Base-by-base conservation (phyloP, 768 basidiomycete genomes). In the Phylloporus rhodoxanthus region DNA sequence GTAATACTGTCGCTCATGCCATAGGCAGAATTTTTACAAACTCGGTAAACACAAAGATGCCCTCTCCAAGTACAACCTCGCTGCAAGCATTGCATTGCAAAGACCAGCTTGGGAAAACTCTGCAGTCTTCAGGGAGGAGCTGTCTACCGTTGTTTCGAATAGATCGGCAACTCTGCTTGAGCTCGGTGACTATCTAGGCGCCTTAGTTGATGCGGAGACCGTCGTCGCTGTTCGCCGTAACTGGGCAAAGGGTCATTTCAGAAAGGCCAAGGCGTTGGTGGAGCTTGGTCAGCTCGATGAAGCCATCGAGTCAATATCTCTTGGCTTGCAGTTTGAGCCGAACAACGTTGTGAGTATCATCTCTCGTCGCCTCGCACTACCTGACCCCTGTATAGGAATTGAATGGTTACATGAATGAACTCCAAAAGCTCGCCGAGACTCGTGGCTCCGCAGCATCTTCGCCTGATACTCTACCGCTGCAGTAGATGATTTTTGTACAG, bases 221-320 rank as follows among this genome's bases (percentile, higher is more conserved):
- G 92, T 97, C 61, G 85, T 96, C 36, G 69, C 79, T 55, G 71
- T 96, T 45, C 87, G 91, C 61, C 75, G 84, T 48, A 83, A 82
- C 39, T 98, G 95, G 94, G 81, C 87, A 59, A 99, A 98, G 63
- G 96, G 93, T 0, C 90, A 97, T 67, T 96, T 96, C 75, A 78
- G 96, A 51, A 93, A 88, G 63, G 88, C 91, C 2, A 91, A 91
- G 64, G 91, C 95, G 0, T 72, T 99, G 37, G 72, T 88, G 2
- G 91, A 79, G 19, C 73, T 99, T 43, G 76, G 75, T 3, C 70
- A 74, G 39, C 68, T 80, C 48, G 70, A 82, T 37, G 93, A 95
- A 37, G 93, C 93, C 8, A 79, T 80, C 56, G 87, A 91, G 40
- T 84, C 93, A 2, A 70, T 95, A 51, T 76, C 80, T 56, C 75